These are phyloP conservation scores for Euphorbia celastroides DNA, from an alignment of 441 rosid species.

Conservation along the genomic window DNA sequence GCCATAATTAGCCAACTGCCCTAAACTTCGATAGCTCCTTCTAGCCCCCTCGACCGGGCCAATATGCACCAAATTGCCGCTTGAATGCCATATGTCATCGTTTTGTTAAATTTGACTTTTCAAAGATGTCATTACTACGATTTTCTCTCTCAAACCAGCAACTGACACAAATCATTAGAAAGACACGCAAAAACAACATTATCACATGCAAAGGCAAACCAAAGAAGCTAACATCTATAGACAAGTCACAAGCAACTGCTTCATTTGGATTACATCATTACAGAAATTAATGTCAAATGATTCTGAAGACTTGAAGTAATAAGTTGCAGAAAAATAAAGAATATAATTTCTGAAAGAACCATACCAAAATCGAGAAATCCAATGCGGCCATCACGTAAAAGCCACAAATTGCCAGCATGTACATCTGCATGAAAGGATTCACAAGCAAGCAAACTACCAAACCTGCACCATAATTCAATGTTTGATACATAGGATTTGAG, in stretches of 20 bases:
- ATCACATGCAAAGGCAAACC: not conserved
- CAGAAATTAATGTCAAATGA: not conserved
- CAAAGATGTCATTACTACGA: no score
- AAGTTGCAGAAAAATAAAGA: conserved; percentile 7
- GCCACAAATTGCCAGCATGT: conserved; percentile 97
- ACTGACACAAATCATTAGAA: not conserved
- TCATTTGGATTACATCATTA: not conserved
- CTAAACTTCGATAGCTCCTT: no score
- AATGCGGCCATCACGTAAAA: conserved; percentile 92
- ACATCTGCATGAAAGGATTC: conserved; percentile 99
- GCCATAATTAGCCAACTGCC: no score
- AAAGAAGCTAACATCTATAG: not conserved
- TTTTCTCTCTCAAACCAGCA: no score
- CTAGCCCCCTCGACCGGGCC: no score
- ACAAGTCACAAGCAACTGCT: not conserved
- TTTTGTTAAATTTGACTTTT: no score
- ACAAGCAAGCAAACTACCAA: conserved; percentile 96
- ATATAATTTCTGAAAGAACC: conserved; percentile 14
- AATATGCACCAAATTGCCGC: no score
- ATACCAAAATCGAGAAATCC: conserved; percentile 99
- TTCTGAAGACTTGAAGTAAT: not conserved
- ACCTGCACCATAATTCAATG: conserved; percentile 44
- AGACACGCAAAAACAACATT: no score
- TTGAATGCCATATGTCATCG: no score
- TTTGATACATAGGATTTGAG: not conserved